Percentiles rank a stretch among this genome's conserved stretches.
phyloP scores from a whole-genome alignment of 2,329 filamentous ascomycete species.

The Parastagonospora avenae region DNA sequence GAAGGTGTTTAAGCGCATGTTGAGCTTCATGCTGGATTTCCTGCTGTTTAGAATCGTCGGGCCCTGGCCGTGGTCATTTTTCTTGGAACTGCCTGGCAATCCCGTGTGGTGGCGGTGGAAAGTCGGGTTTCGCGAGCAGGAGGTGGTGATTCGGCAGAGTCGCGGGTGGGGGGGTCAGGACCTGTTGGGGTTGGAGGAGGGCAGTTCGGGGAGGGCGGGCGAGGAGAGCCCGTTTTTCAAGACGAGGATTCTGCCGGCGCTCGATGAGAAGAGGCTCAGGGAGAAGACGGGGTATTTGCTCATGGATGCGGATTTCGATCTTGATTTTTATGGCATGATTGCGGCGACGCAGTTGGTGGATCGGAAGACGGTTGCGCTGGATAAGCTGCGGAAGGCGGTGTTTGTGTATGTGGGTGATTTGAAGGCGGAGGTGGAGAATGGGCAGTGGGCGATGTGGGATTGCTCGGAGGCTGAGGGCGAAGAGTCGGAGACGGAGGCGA shows the following conservation, averaged over 20 bases:
- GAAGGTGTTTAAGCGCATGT: slow-evolving; percentile 64
- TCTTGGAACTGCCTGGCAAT: slow-evolving; percentile 65
- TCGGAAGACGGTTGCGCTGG: slow-evolving; percentile 61
- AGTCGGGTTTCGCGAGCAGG: slow-evolving; percentile 76
- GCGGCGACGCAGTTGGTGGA: slow-evolving; percentile 73
- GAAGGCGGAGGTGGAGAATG: slow-evolving; percentile 45
- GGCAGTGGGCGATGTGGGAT: slow-evolving; percentile 75
- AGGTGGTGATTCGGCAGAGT: slow-evolving; percentile 81
- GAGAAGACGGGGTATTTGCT: slow-evolving; percentile 88
- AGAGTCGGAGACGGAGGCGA: slow-evolving; percentile 63
- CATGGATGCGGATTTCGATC: slow-evolving; percentile 83
- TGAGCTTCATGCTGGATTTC: slow-evolving; percentile 78
- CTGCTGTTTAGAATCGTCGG: slow-evolving; percentile 51
- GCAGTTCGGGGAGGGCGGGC: slow-evolving; percentile 54
- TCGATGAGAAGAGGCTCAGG: slow-evolving; percentile 68
- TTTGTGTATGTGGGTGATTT: slow-evolving; percentile 44
- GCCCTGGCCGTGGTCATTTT: slow-evolving; percentile 56
- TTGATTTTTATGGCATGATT: slow-evolving; percentile 85
- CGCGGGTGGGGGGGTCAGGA: slow-evolving; percentile 71
- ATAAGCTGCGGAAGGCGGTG: slow-evolving; percentile 74
- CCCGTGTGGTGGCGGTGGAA: slow-evolving; percentile 75
- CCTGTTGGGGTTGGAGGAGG: slow-evolving; percentile 54
- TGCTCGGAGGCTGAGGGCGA: slow-evolving; percentile 55
- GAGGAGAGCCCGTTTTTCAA: slow-evolving; percentile 63
- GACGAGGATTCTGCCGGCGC: slow-evolving; percentile 68